Evolutionary conservation across 257 asterid species (phyloP).

Genomic region (Marsdenia floribunda): DNA sequence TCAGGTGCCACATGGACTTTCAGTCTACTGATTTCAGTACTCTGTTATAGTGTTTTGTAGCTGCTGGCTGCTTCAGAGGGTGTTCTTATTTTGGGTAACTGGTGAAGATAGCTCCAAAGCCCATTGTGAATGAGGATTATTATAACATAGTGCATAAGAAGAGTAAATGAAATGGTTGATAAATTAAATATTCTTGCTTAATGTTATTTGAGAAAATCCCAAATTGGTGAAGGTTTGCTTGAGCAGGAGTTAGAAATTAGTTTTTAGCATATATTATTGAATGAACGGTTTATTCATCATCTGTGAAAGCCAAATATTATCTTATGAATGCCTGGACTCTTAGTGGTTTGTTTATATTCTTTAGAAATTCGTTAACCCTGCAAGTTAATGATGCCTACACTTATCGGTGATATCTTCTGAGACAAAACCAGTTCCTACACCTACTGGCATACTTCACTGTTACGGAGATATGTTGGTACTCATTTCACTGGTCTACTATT

Average conservation of each 20-base stretch:
- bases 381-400: not conserved
- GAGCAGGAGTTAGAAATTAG: no score
- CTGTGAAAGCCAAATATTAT: no score
- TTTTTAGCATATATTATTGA: not conserved
- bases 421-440: not conserved
- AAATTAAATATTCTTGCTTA: not conserved
- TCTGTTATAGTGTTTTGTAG: not conserved
- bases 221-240: no score
- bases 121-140: not conserved
- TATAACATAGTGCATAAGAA: not conserved
- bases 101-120: not conserved
- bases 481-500: slow-evolving; percentile 3
- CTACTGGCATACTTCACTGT: not conserved
- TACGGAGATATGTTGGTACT: not conserved
- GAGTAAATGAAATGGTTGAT: not conserved
- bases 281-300: not conserved
- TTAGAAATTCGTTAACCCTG: not conserved
- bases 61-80: not conserved
- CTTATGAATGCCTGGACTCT: no score
- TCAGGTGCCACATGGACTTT: no score
- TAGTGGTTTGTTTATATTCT: not conserved
- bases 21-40: no score
- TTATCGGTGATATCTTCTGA: not conserved
- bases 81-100: not conserved
- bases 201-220: not conserved